Base-by-base conservation (phyloP, 495 filamentous ascomycete species). In the Sporormia fimetaria region DNA sequence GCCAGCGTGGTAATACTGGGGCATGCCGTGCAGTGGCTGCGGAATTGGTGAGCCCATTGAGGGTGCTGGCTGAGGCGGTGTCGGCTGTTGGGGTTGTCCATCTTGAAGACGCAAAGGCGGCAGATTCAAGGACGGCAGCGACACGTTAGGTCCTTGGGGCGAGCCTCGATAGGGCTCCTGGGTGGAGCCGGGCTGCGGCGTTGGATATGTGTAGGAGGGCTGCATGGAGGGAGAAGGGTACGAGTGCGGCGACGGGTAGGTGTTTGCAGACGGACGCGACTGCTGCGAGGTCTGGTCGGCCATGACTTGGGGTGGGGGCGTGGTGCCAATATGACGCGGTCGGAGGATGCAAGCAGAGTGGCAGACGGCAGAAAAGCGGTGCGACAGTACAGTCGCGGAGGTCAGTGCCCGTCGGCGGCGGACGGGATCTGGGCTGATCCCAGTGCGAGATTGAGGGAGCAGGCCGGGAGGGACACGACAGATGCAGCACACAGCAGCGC, bases 21-120 rank as follows among this genome's bases (percentile, higher is more conserved):
- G 57, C 45, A 53, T 54, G 27, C 34, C 60, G 51, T 40, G 44
- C 37, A 61, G 55, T 21, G 62, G 53, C 30, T 63, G 60, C 32
- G 61, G 52, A 15, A 61, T 47, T 8, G 58, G 51, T 21, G 57
- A 59, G 20, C 52, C 57, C 50, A 58, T 56, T 21, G 54, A 59
- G 31, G 63, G 42, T 16, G 23, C 39, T 11, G 37, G 48, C 36
- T 49, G 45, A 3, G 12, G 25, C 25, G 42, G 55, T 31, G 45
- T 47, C 37, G 36, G 51, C 25, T 65, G 63, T 44, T 63, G 60
- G 37, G 49, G 49, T 51, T 50, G 66, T 34, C 52, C 62, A 47
- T 67, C 62, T 12, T 64, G 56, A 33, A 55, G 44, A 18, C 61
- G 74, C 64, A 83, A 79, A 48, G 75, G 77, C 33, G 78, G 78